These are phyloP conservation scores for Ustilago crameri DNA, from an alignment of 1,284 basidiomycete genomes.

Conservation along the genomic window DNA sequence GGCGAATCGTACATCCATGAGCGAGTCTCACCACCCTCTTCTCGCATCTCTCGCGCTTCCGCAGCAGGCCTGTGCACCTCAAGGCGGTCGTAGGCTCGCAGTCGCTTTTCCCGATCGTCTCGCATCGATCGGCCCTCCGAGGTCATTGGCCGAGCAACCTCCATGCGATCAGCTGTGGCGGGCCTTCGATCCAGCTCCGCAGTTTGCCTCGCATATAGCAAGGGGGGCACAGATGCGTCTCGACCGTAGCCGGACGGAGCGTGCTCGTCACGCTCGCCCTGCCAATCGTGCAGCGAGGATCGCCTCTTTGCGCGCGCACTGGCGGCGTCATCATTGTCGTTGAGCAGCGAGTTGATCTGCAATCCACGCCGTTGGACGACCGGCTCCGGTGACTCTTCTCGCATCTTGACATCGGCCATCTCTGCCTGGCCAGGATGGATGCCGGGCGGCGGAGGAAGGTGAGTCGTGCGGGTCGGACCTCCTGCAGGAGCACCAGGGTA, in stretches of 20 bases:
- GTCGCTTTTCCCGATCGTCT: slow-evolving; percentile 13
- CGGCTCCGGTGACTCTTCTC: slow-evolving; percentile 35
- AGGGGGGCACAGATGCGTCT: slow-evolving; percentile 34
- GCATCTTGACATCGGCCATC: slow-evolving; percentile 15
- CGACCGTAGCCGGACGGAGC: slow-evolving; percentile 6
- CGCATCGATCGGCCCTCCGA: slow-evolving; percentile 13
- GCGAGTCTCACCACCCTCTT: slow-evolving; percentile 20
- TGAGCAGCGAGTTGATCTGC: slow-evolving; percentile 59
- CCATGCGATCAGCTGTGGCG: slow-evolving; percentile 22
- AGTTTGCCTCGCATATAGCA: slow-evolving; percentile 11
- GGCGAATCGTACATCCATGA: slow-evolving; percentile 37
- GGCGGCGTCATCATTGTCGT: slow-evolving; percentile 32
- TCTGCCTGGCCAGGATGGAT: slow-evolving; percentile 16
- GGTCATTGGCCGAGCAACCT: slow-evolving; percentile 12
- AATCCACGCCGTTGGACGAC: slow-evolving; percentile 42
- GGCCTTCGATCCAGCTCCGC: slow-evolving; percentile 26
- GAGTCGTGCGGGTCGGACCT: slow-evolving; percentile 14
- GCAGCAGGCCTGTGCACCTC: slow-evolving; percentile 14
- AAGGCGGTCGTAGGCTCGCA: slow-evolving; percentile 19
- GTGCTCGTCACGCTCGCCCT: slow-evolving; percentile 20
- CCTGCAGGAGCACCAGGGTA: not conserved
- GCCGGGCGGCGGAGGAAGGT: slow-evolving; percentile 34
- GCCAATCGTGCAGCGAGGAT: slow-evolving; percentile 54
- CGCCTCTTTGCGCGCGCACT: slow-evolving; percentile 17
- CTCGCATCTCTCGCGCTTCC: slow-evolving; percentile 18